phyloP scores from a whole-genome alignment of 768 basidiomycete genomes.

The Glaciozyma martinii region DNA sequence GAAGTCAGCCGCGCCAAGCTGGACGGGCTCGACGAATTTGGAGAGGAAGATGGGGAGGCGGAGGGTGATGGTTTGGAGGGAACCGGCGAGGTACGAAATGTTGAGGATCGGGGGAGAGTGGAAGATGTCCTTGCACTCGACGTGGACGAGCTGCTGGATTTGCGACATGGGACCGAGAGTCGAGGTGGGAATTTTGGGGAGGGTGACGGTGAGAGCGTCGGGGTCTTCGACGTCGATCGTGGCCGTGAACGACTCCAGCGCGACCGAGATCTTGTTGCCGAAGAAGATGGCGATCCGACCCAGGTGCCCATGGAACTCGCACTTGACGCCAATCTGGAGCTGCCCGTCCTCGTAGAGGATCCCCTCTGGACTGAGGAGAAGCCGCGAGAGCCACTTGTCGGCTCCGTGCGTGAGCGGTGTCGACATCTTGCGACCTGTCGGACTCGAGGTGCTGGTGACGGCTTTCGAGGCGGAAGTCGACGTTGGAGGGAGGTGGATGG shows the following conservation, averaged over 20 bases:
- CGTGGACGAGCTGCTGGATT: slow-evolving; percentile 82
- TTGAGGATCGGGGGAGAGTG: slow-evolving; percentile 64
- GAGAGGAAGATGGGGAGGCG: slow-evolving; percentile 76
- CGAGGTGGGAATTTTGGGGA: slow-evolving; percentile 82
- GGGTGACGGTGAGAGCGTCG: slow-evolving; percentile 67
- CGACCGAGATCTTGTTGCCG: slow-evolving; percentile 83
- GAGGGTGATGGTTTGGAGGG: slow-evolving; percentile 74
- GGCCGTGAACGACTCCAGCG: slow-evolving; percentile 86
- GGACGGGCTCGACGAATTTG: slow-evolving; percentile 91
- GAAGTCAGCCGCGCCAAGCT: slow-evolving; percentile 71
- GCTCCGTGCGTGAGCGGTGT: slow-evolving; percentile 29
- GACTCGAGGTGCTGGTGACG: slow-evolving; percentile 5
- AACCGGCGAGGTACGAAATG: slow-evolving; percentile 84
- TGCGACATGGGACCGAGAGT: slow-evolving; percentile 73
- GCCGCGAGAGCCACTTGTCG: slow-evolving; percentile 36
- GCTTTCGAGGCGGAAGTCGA: slow-evolving; percentile 14
- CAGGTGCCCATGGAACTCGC: slow-evolving; percentile 86
- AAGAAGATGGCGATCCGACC: slow-evolving; percentile 91
- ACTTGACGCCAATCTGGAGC: slow-evolving; percentile 91
- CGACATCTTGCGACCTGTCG: slow-evolving; percentile 17
- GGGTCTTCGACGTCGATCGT: slow-evolving; percentile 61
- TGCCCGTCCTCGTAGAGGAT: slow-evolving; percentile 92
- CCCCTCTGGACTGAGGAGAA: slow-evolving; percentile 70
- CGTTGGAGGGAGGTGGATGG: not conserved
- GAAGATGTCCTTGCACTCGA: slow-evolving; percentile 90